Evolutionary conservation across 371 early-diverging fungal species (phyloP).

Genomic region (Choanephora cucurbitarum): DNA sequence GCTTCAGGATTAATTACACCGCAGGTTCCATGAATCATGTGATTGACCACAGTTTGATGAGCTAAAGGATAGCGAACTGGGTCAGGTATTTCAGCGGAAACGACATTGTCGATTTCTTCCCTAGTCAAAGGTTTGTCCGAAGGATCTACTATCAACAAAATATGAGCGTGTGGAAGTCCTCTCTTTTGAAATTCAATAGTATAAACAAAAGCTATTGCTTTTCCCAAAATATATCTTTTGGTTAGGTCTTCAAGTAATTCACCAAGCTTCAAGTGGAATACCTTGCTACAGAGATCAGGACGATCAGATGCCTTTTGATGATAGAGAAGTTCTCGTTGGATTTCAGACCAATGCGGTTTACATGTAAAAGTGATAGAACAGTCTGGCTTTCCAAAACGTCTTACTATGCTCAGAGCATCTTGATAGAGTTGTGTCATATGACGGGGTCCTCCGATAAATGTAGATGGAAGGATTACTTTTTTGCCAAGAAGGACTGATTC

Average conservation of each 20-base stretch:
- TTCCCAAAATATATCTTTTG: constrained; percentile 23
- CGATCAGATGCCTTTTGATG: constrained; percentile 18
- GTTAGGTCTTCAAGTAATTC: constrained; percentile 25
- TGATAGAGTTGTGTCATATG: constrained; percentile 32
- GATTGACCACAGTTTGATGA: constrained; percentile 26
- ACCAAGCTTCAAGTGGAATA: constrained; percentile 30
- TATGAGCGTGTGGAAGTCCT: constrained; percentile 20
- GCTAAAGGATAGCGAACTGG: constrained; percentile 20
- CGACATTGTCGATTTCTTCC: background rate
- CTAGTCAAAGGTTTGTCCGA: background rate
- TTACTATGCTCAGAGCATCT: constrained; percentile 32
- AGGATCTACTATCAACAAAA: constrained; percentile 1
- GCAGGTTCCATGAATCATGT: constrained; percentile 45
- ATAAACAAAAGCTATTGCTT: constrained; percentile 3
- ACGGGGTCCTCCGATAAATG: constrained; percentile 29
- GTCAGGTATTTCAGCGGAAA: constrained; percentile 7
- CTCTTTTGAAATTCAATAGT: constrained; percentile 35
- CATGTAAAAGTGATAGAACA: constrained; percentile 41
- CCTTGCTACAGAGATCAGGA: constrained; percentile 20
- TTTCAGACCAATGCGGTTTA: constrained; percentile 36
- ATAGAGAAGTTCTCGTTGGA: constrained; percentile 13
- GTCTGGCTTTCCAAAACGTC: constrained; percentile 28
- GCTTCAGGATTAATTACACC: constrained; percentile 15
- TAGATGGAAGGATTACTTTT: constrained; percentile 11
- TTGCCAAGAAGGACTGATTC: background rate